Evolutionary conservation across 495 filamentous ascomycete genomes (phyloP).

Genomic region (Entonaema liquescens): DNA sequence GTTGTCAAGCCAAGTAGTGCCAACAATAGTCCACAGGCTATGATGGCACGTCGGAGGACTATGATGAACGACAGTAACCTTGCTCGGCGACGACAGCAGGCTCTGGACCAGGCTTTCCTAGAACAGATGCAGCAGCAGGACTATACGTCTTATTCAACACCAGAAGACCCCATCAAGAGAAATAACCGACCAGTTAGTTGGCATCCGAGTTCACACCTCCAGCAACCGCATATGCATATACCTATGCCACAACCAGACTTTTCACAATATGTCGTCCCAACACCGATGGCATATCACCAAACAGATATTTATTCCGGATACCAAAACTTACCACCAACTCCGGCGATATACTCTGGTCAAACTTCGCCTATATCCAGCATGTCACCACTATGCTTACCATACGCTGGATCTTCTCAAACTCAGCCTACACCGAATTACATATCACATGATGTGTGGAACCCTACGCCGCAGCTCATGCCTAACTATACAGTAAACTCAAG

Average conservation of each 20-base stretch:
- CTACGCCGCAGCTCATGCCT: constrained; percentile 25
- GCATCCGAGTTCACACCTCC: constrained; percentile 66
- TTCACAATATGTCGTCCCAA: constrained; percentile 44
- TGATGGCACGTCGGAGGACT: constrained; percentile 62
- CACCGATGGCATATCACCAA: constrained; percentile 46
- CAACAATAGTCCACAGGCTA: constrained; percentile 71
- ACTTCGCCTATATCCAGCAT: constrained; percentile 54
- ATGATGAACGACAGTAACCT: constrained; percentile 60
- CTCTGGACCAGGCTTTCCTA: constrained; percentile 47
- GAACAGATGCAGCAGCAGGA: constrained; percentile 45
- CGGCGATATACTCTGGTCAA: constrained; percentile 55
- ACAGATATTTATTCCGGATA: constrained; percentile 49
- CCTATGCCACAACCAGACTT: constrained; percentile 46
- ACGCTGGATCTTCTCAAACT: constrained; percentile 36
- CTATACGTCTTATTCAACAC: constrained; percentile 43
- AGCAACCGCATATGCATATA: constrained; percentile 49
- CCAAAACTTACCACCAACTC: constrained; percentile 54
- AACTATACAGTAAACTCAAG: constrained; percentile 19
- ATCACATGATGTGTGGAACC: constrained; percentile 37
- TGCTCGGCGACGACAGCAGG: constrained; percentile 48
- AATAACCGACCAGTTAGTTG: constrained; percentile 70
- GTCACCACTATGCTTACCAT: constrained; percentile 54
- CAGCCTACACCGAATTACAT: constrained; percentile 38
- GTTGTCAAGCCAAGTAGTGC: constrained; percentile 74
- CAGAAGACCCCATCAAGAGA: constrained; percentile 45